Percentiles rank a stretch among this genome's conserved stretches.
These are phyloP conservation scores for Zoysia japonica DNA, from an alignment of 176 grass and related monocot species.

Conservation along the genomic window DNA sequence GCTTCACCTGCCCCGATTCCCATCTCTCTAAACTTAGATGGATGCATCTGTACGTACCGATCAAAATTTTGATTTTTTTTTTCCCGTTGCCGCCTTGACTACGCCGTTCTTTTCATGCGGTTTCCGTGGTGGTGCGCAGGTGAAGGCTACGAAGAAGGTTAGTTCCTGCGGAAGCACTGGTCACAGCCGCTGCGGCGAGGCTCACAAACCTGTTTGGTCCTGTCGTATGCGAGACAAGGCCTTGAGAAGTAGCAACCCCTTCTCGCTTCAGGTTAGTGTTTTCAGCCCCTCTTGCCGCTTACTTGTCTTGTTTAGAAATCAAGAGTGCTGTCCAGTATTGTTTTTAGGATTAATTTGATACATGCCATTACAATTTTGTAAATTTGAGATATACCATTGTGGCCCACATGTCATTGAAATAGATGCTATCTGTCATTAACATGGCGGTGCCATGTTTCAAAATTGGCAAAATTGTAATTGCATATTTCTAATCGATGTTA, in stretches of 20 bases:
- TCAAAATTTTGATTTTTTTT: background rate
- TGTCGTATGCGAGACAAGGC: constrained; percentile 41
- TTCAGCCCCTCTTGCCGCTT: no score
- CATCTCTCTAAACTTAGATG: constrained; percentile 58
- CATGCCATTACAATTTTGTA: no score
- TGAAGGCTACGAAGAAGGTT: constrained; percentile 55
- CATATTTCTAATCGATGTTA: no score
- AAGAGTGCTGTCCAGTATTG: no score
- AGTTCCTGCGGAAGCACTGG: constrained; percentile 36
- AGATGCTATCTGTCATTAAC: no score
- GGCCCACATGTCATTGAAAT: no score
- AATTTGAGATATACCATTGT: no score
- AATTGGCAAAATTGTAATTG: no score
- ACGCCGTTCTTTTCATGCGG: background rate
- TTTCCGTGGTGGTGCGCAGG: constrained; percentile 19
- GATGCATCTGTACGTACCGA: constrained; percentile 51
- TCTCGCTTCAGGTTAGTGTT: constrained; percentile 59
- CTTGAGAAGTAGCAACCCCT: constrained; percentile 44
- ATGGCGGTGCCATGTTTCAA: no score
- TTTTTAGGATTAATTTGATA: no score
- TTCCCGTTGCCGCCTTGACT: background rate
- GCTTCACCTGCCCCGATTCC: constrained; percentile 42
- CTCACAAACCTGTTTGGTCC: constrained; percentile 24
- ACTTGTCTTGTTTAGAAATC: background rate
- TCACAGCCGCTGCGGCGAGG: constrained; percentile 51